These are phyloP conservation scores for Pythium periplocum DNA, from an alignment of 352 stramenopile species.

Conservation along the genomic window DNA sequence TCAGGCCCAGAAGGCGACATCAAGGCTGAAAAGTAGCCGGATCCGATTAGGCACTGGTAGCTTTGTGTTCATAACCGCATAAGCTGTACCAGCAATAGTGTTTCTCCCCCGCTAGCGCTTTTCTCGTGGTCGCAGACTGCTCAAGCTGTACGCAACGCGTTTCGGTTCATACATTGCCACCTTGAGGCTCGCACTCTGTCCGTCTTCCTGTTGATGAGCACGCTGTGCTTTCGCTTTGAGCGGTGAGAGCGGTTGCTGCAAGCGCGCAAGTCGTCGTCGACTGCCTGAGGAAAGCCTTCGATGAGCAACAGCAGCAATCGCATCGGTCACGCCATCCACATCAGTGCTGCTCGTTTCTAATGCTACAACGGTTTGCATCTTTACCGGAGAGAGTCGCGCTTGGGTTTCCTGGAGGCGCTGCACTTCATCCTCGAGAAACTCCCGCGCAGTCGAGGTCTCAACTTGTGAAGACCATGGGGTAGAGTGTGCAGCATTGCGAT, in stretches of 20 bases:
- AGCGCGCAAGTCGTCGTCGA: slow-evolving; percentile 7
- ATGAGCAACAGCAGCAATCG: slow-evolving; percentile 12
- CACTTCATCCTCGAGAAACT: slow-evolving; percentile 48
- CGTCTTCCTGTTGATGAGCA: too few species aligned
- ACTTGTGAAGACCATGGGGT: slow-evolving; percentile 30
- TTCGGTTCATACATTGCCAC: slow-evolving; percentile 25
- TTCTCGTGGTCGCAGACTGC: slow-evolving; percentile 21
- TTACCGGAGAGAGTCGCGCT: slow-evolving; percentile 1
- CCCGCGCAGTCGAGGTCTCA: slow-evolving; percentile 23
- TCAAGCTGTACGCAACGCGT: slow-evolving; percentile 46
- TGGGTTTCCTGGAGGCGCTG: slow-evolving; percentile 18
- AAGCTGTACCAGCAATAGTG: too few species aligned
- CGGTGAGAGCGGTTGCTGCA: slow-evolving; percentile 18
- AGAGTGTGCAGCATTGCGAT: not conserved
- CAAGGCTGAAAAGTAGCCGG: too few species aligned
- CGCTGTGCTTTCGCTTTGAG: slow-evolving; percentile 6
- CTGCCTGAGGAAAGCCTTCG: slow-evolving; percentile 6
- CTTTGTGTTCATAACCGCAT: too few species aligned
- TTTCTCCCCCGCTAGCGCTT: not conserved
- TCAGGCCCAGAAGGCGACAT: too few species aligned
- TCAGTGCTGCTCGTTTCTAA: slow-evolving; percentile 1
- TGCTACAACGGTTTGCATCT: not conserved
- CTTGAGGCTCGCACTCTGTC: slow-evolving; percentile 12
- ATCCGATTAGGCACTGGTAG: too few species aligned
- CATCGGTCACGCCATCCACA: slow-evolving; percentile 7